A percentile compares a stretch with the other conserved stretches of the same genome.
phyloP scores from a whole-genome alignment of 257 asterid species.

The Solanum arcanum region DNA sequence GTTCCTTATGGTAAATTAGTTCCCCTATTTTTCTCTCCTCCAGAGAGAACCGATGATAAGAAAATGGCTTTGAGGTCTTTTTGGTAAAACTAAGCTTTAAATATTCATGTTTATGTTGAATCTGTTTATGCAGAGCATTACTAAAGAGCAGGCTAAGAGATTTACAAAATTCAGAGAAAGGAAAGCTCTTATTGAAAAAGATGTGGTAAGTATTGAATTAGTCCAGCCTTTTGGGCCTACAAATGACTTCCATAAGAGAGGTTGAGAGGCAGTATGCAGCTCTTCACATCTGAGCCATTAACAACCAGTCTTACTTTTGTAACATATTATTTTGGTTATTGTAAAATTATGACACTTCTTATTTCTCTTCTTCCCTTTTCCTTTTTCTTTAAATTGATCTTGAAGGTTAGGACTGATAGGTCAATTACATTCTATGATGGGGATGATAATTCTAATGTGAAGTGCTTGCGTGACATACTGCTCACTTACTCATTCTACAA shows the following conservation, averaged over 20 bases:
- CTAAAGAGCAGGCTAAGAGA: constrained; percentile 69
- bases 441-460: constrained; percentile 89
- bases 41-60: neutral
- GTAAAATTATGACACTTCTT: neutral
- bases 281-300: neutral
- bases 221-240: neutral
- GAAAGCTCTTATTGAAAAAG: constrained; percentile 94
- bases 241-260: neutral
- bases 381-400: constrained; percentile 4
- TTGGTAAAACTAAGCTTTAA: neutral
- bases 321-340: neutral
- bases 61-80: neutral
- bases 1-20: neutral
- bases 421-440: constrained; percentile 80
- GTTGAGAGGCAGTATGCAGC: neutral
- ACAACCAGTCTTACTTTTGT: neutral
- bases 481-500: constrained; percentile 96
- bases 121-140: constrained; percentile 55
- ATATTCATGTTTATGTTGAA: neutral
- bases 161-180: constrained; percentile 96
- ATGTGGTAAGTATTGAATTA: constrained; percentile 54
- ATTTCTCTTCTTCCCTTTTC: neutral
- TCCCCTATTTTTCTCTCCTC: neutral
- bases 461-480: constrained; percentile 75
- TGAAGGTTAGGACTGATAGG: constrained; percentile 97